Evolutionary conservation across 2,329 filamentous ascomycete species (phyloP), one percentile per base, ranked within the genome.

Genomic region (Stenocarpella maydis): DNA sequence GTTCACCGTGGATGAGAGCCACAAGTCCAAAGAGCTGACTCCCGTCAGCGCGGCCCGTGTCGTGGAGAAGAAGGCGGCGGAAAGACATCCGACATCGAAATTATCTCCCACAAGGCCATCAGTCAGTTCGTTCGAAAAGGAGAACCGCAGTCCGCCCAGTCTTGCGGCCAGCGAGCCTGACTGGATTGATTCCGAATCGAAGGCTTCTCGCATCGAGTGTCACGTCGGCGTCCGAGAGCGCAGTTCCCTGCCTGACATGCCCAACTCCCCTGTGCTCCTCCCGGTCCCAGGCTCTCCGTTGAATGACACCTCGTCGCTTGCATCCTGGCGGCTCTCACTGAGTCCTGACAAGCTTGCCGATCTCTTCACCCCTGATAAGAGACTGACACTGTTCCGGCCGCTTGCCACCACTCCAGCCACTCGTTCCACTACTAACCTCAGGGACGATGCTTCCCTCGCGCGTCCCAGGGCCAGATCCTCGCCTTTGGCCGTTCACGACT

Each of bases 1-100:
- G 71, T 86, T 86, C 67, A 76, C 76, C 4, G 77, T 82, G 37
- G 72, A 67, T 50, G 73, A 75, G 37, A 60, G 43, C 28, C 43
- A 45, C n/a, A 58, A 39, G 4, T 45, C 43, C 2, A 64, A 49
- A 8, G 50, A 53, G 15, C 19, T 66, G n/a, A 37, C 37, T 2
- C 39, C 12, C 12, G 37, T 39, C 24, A 52, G 19, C 21, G 43
- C 31, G 26, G 21, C 28, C 24, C 19, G 28, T 10, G 41, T 55
- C 19, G 31, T 28, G 12, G 31, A 37, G 3, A 28, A 28, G n/a
- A 69, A 68, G 10, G 66, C 69, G 61, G 67, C 69, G 53, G 61
- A 63, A 45, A 58, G 49, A 47, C 68, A 31, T 41, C 67, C 55
- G 19, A 12, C 5, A 17, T 45, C 39, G 15, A 55, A 31, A 19